Evolutionary conservation across 495 filamentous ascomycete genomes (phyloP), one percentile per base, ranked within the genome.

Genomic region (Penicillium cosmopolitanum): DNA sequence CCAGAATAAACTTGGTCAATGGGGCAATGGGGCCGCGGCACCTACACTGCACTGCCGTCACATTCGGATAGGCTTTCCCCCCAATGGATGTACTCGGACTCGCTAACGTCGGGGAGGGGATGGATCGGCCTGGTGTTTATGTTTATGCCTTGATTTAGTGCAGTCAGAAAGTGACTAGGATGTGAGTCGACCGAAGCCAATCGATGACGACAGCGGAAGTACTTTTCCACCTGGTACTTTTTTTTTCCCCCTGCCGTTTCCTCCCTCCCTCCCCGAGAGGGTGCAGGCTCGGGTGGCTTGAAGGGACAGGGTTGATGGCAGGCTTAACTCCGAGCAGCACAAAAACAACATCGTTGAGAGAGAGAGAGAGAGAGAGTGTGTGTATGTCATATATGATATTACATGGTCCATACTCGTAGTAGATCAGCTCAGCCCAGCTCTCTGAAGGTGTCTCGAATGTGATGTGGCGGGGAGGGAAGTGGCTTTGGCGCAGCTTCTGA

Each of bases 11-110:
- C 21, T 48, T 11, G 19, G 46, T 28, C 12, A 19, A 48, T 23
- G 46, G 46, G 46, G 46, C 46, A 31, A 48, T 48, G 46, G 28
- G 46, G 15, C 46, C 46, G 46, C 46, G 46, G 46, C 46, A 48
- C 19, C 9, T 31, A 31, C 28, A 31, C 28, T 48, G 46, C 46
- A 48, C 9, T 25, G 21, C 19, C 19, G 44, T 47, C 44, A 47
- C 44, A 47, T 47, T 47, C 44, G 44, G 44, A 47, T 47, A 47
- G 18, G 9, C 13, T 47, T 25, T 11, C 19, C 44, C 9, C 15
- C 44, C 44, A 47, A 47, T 23, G 21, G 44, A 43, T 4, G 18
- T 7, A 36, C 34, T 36, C 34, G 5, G 23, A 36, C 36, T 38
- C 36, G 36, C 36, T 38, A 38, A n/a, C 12, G 46, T 23, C 21